These are phyloP conservation scores for Hemileia vastatrix DNA, from an alignment of 1,284 basidiomycete species.

Conservation along the genomic window DNA sequence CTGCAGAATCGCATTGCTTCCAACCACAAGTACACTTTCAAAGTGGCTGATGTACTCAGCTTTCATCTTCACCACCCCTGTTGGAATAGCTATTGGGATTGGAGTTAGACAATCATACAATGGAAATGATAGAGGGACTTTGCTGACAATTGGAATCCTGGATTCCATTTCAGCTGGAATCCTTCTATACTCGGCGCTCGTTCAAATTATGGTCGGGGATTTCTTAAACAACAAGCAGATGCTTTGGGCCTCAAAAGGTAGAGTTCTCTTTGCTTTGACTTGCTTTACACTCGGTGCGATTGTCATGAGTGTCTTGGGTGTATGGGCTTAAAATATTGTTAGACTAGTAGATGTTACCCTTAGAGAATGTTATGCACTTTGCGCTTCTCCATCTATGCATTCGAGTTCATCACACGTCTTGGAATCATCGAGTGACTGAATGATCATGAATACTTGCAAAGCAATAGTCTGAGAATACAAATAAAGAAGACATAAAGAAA, in stretches of 20 bases:
- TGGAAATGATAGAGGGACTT: constrained; percentile 33
- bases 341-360: no score
- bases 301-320: constrained; percentile 27
- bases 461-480: no score
- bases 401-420: no score
- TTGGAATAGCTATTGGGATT: constrained; percentile 41
- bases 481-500: no score
- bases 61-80: constrained; percentile 35
- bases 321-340: constrained; percentile 24
- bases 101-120: constrained; percentile 38
- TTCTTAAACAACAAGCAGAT: constrained; percentile 27
- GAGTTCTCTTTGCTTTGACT: constrained; percentile 21
- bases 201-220: constrained; percentile 32
- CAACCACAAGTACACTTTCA: constrained; percentile 16
- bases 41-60: constrained; percentile 33
- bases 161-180: constrained; percentile 40
- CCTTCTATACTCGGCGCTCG: constrained; percentile 39
- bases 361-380: no score
- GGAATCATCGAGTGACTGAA: no score
- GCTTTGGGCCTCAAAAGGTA: constrained; percentile 12
- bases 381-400: no score
- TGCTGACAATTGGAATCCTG: constrained; percentile 38
- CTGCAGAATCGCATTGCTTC: constrained; percentile 38
- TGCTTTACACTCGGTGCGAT: constrained; percentile 25
- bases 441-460: no score